Conservation (phyloP, 1,284 basidiomycete genomes). For the Chondrostereum purpureum region DNA sequence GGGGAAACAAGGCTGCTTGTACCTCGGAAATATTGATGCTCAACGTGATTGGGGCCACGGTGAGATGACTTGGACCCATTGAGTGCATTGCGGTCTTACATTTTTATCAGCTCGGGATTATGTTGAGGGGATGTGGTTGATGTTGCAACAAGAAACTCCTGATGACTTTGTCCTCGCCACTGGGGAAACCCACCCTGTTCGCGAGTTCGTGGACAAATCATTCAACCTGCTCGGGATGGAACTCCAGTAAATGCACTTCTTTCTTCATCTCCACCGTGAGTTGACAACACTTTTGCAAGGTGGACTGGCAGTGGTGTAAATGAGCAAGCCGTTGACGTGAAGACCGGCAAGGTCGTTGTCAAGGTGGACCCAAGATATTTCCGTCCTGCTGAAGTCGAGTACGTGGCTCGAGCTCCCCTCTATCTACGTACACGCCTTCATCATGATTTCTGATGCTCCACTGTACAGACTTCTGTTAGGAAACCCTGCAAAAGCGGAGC, state of each 20-base stretch:
- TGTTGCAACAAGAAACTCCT: conserved; percentile 77
- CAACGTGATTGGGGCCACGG: conserved; percentile 94
- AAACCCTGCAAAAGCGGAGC: conserved; percentile 81
- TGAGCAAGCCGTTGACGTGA: conserved; percentile 67
- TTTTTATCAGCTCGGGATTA: conserved; percentile 65
- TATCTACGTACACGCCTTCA: neutral
- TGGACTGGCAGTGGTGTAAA: conserved; percentile 74
- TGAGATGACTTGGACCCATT: conserved; percentile 25
- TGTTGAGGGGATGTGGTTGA: conserved; percentile 92
- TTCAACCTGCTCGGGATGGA: conserved; percentile 63
- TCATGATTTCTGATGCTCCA: neutral
- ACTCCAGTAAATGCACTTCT: conserved; percentile 45
- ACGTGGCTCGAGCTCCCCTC: conserved; percentile 25
- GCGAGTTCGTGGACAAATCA: conserved; percentile 83
- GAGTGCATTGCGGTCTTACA: conserved; percentile 3
- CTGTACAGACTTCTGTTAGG: conserved; percentile 64
- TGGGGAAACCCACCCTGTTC: conserved; percentile 86
- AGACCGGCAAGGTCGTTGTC: conserved; percentile 66
- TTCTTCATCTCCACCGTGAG: neutral
- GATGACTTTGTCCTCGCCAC: conserved; percentile 91
- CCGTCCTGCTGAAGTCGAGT: conserved; percentile 92
- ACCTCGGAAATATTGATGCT: conserved; percentile 87
- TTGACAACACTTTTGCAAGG: conserved; percentile 25
- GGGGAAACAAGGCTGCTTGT: conserved; percentile 81
- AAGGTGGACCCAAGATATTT: conserved; percentile 79